Conservation (phyloP, 768 basidiomycete species). For the Gelatoporia subvermispora region DNA sequence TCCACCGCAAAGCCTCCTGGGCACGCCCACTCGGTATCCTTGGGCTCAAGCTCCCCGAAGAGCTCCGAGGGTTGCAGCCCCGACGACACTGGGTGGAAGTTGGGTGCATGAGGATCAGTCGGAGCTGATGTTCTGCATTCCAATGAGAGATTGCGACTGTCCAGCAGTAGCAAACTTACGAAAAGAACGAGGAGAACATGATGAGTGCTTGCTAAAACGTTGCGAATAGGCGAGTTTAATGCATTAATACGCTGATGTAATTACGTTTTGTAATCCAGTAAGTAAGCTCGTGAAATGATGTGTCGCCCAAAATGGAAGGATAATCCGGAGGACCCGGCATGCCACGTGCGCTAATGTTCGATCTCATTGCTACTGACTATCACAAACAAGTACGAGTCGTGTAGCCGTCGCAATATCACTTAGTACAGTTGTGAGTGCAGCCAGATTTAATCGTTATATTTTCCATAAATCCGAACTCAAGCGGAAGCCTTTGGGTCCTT, state of each 20-base stretch:
- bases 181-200: conserved; percentile 79
- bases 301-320: neutral
- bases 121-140: conserved; percentile 46
- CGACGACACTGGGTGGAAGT: conserved; percentile 80
- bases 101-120: conserved; percentile 64
- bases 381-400: too few species aligned
- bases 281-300: too few species aligned
- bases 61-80: conserved; percentile 49
- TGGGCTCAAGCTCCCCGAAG: conserved; percentile 69
- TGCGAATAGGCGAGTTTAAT: too few species aligned
- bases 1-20: conserved; percentile 83
- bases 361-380: neutral
- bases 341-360: too few species aligned
- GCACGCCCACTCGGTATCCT: conserved; percentile 82
- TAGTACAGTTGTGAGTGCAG: too few species aligned
- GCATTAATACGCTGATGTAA: too few species aligned
- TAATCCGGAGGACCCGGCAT: too few species aligned
- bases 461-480: too few species aligned
- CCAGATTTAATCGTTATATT: too few species aligned
- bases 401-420: too few species aligned
- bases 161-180: conserved; percentile 46
- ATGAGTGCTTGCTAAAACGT: conserved; percentile 19
- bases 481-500: too few species aligned
- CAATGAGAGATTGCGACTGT: conserved; percentile 3
- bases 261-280: too few species aligned